Evolutionary conservation across 2,329 filamentous ascomycete genomes (phyloP).

Genomic region (Hysterium pulicare): DNA sequence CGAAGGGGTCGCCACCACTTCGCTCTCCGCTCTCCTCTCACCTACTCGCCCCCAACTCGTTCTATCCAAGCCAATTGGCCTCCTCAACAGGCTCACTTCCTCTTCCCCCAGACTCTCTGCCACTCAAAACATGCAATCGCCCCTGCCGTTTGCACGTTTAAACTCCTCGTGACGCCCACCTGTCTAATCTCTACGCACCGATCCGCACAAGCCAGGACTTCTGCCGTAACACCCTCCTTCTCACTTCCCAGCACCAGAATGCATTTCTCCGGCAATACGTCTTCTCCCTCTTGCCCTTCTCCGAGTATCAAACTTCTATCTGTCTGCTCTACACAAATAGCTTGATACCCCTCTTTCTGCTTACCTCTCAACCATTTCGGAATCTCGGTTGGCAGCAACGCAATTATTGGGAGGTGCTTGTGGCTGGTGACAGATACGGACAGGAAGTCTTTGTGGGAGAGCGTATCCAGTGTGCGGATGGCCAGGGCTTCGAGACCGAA

Average conservation of each 20-base stretch:
- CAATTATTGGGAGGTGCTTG: slow-evolving; percentile 46
- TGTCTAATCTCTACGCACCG: slow-evolving; percentile 53
- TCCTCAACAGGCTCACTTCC: neutral
- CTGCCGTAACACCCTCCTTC: slow-evolving; percentile 49
- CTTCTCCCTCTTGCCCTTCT: slow-evolving; percentile 15
- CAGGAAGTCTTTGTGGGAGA: slow-evolving; percentile 48
- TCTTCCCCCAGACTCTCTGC: slow-evolving; percentile 40
- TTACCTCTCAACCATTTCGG: slow-evolving; percentile 39
- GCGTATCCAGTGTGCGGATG: slow-evolving; percentile 40
- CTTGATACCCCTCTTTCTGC: slow-evolving; percentile 47
- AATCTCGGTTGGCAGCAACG: slow-evolving; percentile 29
- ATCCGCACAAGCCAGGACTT: slow-evolving; percentile 49
- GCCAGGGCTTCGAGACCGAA: slow-evolving; percentile 48
- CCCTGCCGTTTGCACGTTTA: slow-evolving; percentile 56
- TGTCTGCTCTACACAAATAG: slow-evolving; percentile 55
- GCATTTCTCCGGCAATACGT: slow-evolving; percentile 36
- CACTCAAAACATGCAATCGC: slow-evolving; percentile 52
- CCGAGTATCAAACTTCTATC: slow-evolving; percentile 48
- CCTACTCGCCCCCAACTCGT: too few species aligned
- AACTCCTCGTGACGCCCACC: slow-evolving; percentile 50
- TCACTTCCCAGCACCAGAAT: slow-evolving; percentile 51
- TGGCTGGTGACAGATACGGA: slow-evolving; percentile 49
- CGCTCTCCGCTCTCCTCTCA: too few species aligned
- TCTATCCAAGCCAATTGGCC: too few species aligned
- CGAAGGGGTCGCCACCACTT: too few species aligned